Evolutionary conservation across 345 rosid species (phyloP), one percentile per base, ranked within the genome.

Genomic region (Rhizophora apiculata): DNA sequence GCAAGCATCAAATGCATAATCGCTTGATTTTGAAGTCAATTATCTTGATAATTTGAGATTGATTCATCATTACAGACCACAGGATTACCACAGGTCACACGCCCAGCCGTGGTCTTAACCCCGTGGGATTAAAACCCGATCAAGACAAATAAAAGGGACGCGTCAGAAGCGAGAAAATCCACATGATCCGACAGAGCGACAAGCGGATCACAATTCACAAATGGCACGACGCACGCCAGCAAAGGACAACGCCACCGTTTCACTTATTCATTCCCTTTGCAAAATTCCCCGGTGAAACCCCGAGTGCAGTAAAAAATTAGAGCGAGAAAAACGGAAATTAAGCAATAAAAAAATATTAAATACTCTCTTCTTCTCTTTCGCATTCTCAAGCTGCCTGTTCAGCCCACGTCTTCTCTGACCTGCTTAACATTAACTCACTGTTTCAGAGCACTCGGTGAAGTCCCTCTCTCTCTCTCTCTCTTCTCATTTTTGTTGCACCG

Each of bases 211-310:
- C 2, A 34, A 34, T 34, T 34, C 49, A 13, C 68, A 68, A 64
- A 49, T 75, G 75, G 49, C 82, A 64, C 65, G 63, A 58, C 36
- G 62, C 53, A 69, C 80, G 76, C 78, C 71, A 30, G 39, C 63
- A 46, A 13, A 43, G 19, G 49, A 13, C 49, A 43, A 43, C 6
- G 49, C 49, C 18, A 56, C 18, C 60, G 18, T 9, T 15, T 56
- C 60, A 43, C 18, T 43, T 19, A 43, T 43, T 43, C 48, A 43
- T 43, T 43, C 49, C 49, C 19, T 18, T 43, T 43, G 18, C 49
- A 43, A 43, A 43, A 11, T 43, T 43, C 18, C 19, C 16, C 18
- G 1, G 49, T 0, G 15, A 43, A 43, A 3, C 5, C 49, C 49
- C 15, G 0, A 13, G 15, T 1, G 4, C 15, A 3, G 18, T 3